Evolutionary conservation across 2,329 filamentous ascomycete species (phyloP).

Genomic region (Hymenoscyphus salicellus): DNA sequence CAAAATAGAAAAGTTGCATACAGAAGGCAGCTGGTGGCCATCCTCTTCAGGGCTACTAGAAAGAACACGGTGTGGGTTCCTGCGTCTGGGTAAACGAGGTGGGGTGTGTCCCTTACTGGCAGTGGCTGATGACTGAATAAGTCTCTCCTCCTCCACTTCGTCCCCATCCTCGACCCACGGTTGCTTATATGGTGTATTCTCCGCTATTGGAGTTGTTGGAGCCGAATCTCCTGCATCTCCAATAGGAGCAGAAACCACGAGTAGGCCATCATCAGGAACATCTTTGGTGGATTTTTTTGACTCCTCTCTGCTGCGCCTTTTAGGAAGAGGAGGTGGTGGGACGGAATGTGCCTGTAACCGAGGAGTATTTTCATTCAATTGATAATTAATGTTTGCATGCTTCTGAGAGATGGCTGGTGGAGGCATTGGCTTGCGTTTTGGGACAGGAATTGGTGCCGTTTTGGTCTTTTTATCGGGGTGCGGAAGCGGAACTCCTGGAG

Average conservation of each 20-base stretch:
- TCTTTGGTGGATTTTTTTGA: slow-evolving; percentile 39
- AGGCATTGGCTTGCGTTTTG: slow-evolving; percentile 63
- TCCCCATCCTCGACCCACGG: slow-evolving; percentile 40
- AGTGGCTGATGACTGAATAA: neutral
- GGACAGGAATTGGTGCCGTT: slow-evolving; percentile 54
- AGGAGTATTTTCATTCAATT: slow-evolving; percentile 22
- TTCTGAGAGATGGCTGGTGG: slow-evolving; percentile 29
- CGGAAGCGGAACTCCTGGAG: slow-evolving; percentile 70
- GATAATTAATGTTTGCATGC: slow-evolving; percentile 31
- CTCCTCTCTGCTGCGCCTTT: slow-evolving; percentile 31
- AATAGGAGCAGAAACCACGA: slow-evolving; percentile 65
- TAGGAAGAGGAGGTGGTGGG: slow-evolving; percentile 49
- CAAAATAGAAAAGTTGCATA: too few relatives aligned
- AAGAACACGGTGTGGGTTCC: slow-evolving; percentile 24
- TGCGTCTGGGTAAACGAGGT: slow-evolving; percentile 30
- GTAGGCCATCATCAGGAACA: slow-evolving; percentile 49
- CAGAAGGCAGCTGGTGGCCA: slow-evolving; percentile 29
- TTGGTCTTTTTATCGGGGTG: slow-evolving; percentile 60
- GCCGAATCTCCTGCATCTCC: slow-evolving; percentile 61
- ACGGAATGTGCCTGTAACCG: slow-evolving; percentile 32
- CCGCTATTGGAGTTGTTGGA: slow-evolving; percentile 49
- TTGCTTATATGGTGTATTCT: slow-evolving; percentile 36
- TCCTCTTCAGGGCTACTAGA: slow-evolving; percentile 36
- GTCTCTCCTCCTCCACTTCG: slow-evolving; percentile 26
- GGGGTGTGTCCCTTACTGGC: slow-evolving; percentile 8